Percentiles rank a stretch among this genome's conserved stretches.
phyloP scores from a whole-genome alignment of 768 basidiomycete species.

The Mycena belliarum region DNA sequence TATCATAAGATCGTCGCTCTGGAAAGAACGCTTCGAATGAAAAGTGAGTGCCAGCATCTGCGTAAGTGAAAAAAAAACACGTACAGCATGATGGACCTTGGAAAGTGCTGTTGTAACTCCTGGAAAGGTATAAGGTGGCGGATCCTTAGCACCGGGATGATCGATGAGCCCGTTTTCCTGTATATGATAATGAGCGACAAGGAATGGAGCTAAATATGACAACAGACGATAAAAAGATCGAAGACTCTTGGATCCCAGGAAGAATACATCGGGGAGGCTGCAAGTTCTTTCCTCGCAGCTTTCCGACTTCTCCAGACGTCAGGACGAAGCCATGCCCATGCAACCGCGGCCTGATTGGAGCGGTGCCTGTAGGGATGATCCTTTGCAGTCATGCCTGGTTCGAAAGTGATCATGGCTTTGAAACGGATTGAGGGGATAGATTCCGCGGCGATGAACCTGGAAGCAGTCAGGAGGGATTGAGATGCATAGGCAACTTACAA shows the following conservation, averaged over 20 bases:
- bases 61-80: background rate
- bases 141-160: conserved; percentile 1
- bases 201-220: background rate
- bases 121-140: background rate
- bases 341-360: background rate
- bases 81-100: conserved; percentile 5
- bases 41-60: background rate
- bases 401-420: conserved; percentile 10
- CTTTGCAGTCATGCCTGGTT: conserved; percentile 4
- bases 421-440: conserved; percentile 1
- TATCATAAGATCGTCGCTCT: background rate
- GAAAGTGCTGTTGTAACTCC: conserved; percentile 4
- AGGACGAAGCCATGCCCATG: conserved; percentile 4
- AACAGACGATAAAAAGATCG: conserved; percentile 6
- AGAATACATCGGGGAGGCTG: background rate
- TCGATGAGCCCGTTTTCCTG: conserved; percentile 4
- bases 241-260: conserved; percentile 5
- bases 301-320: conserved; percentile 8
- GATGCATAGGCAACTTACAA: background rate
- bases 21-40: background rate
- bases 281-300: background rate
- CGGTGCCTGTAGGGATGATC: background rate
- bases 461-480: too few species aligned
- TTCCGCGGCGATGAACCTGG: conserved; percentile 4
- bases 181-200: background rate